Conservation (phyloP, 148 eudicot species). For the Rheum nobile region DNA sequence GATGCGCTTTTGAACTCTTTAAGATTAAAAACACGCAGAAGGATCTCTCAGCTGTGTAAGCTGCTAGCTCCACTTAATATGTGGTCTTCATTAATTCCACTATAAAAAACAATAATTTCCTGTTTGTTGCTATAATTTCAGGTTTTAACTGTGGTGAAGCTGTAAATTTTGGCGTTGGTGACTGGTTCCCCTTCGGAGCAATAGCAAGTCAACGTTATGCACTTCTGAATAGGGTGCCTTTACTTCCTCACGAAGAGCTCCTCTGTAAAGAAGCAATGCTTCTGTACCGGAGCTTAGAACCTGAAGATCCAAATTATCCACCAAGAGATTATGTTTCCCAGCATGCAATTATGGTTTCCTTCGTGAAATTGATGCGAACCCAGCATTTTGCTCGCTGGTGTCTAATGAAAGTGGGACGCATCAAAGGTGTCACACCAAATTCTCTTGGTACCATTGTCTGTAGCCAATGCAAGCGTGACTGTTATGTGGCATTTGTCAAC, state of each 20-base stretch:
- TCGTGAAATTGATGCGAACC: conserved; percentile 65
- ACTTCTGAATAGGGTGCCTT: conserved; percentile 75
- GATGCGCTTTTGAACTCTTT: conserved; percentile 5
- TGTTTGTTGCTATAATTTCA: conserved; percentile 16
- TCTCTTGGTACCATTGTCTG: conserved; percentile 72
- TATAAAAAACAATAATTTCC: neutral
- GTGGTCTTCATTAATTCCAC: neutral
- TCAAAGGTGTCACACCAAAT: conserved; percentile 31
- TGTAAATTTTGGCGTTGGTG: conserved; percentile 90
- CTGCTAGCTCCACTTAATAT: neutral
- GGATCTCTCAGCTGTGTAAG: neutral
- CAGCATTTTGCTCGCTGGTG: conserved; percentile 92
- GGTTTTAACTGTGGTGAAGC: conserved; percentile 99
- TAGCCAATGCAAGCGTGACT: conserved; percentile 93
- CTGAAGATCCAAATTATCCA: conserved; percentile 20
- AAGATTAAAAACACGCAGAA: neutral
- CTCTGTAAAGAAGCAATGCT: conserved; percentile 94
- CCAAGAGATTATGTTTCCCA: conserved; percentile 30
- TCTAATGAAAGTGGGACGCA: conserved; percentile 34
- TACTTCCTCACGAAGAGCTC: conserved; percentile 92
- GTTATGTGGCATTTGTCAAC: conserved; percentile 74
- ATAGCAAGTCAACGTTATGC: conserved; percentile 91
- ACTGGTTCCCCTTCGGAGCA: conserved; percentile 92
- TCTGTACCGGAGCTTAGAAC: conserved; percentile 27
- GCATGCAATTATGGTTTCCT: conserved; percentile 47